phyloP scores from a whole-genome alignment of 2,329 filamentous ascomycete species.

The Colletotrichum lini region DNA sequence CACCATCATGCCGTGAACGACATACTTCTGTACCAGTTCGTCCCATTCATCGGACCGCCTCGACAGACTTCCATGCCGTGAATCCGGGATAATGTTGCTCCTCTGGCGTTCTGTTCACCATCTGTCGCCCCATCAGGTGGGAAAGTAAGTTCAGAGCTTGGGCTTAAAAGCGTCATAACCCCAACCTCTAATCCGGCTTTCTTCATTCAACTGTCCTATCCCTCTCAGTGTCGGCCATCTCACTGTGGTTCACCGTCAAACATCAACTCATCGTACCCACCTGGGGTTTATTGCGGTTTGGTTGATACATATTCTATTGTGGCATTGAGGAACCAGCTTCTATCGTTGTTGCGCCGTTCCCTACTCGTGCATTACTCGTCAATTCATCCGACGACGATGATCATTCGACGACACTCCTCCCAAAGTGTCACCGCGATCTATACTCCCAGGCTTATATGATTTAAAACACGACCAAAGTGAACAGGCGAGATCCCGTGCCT shows the following conservation, averaged over 20 bases:
- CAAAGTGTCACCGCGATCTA: conserved; percentile 40
- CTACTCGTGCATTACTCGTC: conserved; percentile 41
- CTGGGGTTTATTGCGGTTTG: background rate
- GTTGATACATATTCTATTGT: conserved; percentile 42
- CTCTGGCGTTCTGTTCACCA: background rate
- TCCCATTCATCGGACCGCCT: conserved; percentile 23
- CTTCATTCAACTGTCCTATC: background rate
- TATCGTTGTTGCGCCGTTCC: conserved; percentile 36
- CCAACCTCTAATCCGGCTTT: background rate
- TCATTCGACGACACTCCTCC: conserved; percentile 39
- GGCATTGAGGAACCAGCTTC: conserved; percentile 39
- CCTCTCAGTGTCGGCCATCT: background rate
- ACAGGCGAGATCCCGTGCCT: conserved; percentile 41
- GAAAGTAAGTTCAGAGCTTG: no score
- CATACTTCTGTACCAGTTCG: background rate
- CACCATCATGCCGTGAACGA: background rate
- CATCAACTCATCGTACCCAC: background rate
- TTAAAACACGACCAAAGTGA: conserved; percentile 42
- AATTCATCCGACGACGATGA: conserved; percentile 41
- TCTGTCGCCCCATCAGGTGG: conserved; percentile 7
- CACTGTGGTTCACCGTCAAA: background rate
- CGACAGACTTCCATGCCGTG: background rate
- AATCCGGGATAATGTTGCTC: background rate
- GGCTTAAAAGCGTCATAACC: background rate
- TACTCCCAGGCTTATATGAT: conserved; percentile 42